Conservation (phyloP, 805 yeast species). For the Saccharomyces kudriavzevii region DNA sequence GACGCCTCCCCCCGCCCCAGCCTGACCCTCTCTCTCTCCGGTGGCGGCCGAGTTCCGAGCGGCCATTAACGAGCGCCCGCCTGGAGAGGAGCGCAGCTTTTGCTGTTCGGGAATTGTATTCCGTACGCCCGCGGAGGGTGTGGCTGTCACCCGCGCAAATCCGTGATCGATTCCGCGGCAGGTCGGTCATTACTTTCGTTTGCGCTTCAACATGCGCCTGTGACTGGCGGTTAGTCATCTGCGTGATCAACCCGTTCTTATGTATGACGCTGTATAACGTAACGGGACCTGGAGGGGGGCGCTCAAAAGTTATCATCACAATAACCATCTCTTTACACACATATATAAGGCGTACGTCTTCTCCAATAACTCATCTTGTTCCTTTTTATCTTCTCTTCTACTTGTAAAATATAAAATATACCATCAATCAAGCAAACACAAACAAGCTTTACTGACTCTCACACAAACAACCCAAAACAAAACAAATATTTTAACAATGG, state of each 20-base stretch:
- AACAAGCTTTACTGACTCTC: slow-evolving; percentile 4
- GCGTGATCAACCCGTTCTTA: not conserved
- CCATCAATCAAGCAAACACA: slow-evolving; percentile 4
- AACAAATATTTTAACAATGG: slow-evolving; percentile 8
- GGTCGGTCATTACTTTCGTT: not conserved
- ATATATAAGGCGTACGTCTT: not conserved
- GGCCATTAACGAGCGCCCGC: not conserved
- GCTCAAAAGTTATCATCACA: not conserved
- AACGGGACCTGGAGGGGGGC: not conserved
- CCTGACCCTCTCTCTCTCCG: not conserved
- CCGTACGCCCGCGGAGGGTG: not conserved
- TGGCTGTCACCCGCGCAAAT: not conserved
- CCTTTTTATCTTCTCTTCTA: not conserved
- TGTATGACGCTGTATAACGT: not conserved
- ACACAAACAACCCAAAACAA: slow-evolving; percentile 6
- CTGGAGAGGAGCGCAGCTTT: not conserved
- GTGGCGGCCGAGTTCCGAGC: not conserved
- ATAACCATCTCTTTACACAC: not conserved
- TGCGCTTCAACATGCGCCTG: not conserved
- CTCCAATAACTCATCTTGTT: not conserved
- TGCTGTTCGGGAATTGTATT: not conserved
- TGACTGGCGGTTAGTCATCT: not conserved
- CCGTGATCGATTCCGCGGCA: not conserved
- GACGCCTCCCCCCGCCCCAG: not conserved
- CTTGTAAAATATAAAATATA: not conserved